Evolutionary conservation across 306 rosid genomes (phyloP).

Genomic region (Cicer arietinum): DNA sequence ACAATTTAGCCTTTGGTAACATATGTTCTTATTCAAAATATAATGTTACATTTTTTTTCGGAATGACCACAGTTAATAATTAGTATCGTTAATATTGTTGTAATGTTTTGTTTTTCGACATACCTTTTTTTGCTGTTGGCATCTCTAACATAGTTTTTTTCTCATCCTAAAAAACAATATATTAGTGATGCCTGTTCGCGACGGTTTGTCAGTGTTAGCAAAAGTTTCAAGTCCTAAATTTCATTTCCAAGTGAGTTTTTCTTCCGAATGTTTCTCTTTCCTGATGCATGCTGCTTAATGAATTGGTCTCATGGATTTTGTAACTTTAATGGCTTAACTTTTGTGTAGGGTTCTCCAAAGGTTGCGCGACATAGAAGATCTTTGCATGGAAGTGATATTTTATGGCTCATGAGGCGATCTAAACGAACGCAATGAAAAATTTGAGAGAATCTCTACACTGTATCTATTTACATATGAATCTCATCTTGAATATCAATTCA

Average conservation of each 20-base stretch:
- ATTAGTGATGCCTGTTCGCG: constrained; percentile 60
- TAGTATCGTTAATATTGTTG: not conserved
- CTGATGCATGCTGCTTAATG: constrained; percentile 24
- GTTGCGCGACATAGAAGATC: constrained; percentile 63
- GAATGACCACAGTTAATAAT: no score
- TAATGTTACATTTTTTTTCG: not conserved
- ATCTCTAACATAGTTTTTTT: constrained; percentile 29
- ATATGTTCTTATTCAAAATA: constrained; percentile 26
- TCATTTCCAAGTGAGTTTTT: constrained; percentile 71
- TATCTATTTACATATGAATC: no score
- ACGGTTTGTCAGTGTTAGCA: constrained; percentile 59
- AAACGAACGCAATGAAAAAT: constrained; percentile 48
- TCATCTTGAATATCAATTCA: no score
- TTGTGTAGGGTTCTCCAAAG: constrained; percentile 62
- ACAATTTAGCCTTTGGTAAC: constrained; percentile 54
- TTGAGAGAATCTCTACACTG: not conserved
- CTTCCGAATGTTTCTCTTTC: constrained; percentile 5
- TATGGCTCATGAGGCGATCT: constrained; percentile 60
- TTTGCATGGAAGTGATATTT: constrained; percentile 61
- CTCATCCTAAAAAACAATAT: constrained; percentile 24
- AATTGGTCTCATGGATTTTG: constrained; percentile 6
- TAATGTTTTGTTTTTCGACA: constrained; percentile 23
- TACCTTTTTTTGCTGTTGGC: not conserved
- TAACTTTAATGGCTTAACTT: constrained; percentile 35
- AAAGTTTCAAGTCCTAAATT: constrained; percentile 68